Evolutionary conservation across 2,329 filamentous ascomycete species (phyloP).

Genomic region (Diaporthe citriasiana): DNA sequence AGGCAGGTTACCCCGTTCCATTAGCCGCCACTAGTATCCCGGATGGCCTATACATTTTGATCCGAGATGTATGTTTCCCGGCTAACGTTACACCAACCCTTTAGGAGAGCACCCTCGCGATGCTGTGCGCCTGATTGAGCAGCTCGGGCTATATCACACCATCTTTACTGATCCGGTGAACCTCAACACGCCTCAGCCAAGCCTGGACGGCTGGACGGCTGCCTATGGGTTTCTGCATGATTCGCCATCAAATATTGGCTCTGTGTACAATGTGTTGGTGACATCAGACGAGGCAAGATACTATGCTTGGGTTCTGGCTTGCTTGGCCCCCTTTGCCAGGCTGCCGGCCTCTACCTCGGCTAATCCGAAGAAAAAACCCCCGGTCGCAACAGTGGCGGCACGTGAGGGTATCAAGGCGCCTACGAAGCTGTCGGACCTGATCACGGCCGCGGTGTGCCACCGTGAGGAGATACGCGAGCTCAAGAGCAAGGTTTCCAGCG

Average conservation of each 20-base stretch:
- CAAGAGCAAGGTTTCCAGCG: constrained; percentile 68
- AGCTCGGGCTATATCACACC: constrained; percentile 76
- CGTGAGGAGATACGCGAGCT: constrained; percentile 72
- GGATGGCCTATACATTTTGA: neutral
- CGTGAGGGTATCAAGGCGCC: constrained; percentile 84
- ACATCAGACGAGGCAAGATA: constrained; percentile 76
- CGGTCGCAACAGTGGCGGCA: constrained; percentile 74
- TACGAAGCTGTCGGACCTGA: constrained; percentile 79
- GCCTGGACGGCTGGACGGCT: constrained; percentile 71
- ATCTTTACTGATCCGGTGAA: constrained; percentile 79
- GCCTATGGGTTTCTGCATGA: constrained; percentile 75
- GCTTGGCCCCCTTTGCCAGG: constrained; percentile 80
- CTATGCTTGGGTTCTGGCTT: constrained; percentile 81
- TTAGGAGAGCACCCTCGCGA: constrained; percentile 70
- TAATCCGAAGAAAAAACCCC: constrained; percentile 53
- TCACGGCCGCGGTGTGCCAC: constrained; percentile 75
- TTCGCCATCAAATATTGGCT: constrained; percentile 43
- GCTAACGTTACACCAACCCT: constrained; percentile 23
- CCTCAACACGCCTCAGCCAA: constrained; percentile 66
- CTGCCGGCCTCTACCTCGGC: constrained; percentile 52
- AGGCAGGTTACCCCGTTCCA: constrained; percentile 58
- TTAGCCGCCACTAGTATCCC: neutral
- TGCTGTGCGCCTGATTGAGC: constrained; percentile 76
- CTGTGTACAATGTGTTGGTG: constrained; percentile 69
- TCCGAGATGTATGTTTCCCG: neutral